These are phyloP conservation scores for Lolium perenne DNA, from an alignment of 176 grass and related monocot genomes.

Conservation along the genomic window DNA sequence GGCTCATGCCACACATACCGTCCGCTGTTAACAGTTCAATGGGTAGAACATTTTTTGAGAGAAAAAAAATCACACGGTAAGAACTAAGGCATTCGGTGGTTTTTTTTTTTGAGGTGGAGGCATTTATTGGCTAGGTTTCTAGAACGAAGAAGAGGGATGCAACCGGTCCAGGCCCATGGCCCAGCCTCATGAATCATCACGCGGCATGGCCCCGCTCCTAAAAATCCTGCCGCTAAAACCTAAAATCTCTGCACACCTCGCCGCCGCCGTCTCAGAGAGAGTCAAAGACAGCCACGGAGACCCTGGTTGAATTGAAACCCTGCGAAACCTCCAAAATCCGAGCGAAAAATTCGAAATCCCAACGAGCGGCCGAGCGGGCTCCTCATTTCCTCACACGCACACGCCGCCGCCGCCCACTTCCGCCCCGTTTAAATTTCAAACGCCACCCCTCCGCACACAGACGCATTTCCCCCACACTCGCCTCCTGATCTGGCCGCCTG, in stretches of 20 bases:
- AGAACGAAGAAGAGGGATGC: not conserved
- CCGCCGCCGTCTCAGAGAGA: conserved; percentile 28
- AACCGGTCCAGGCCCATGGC: conserved; percentile 26
- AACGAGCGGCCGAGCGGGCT: conserved; percentile 58
- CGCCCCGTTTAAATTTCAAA: conserved; percentile 52
- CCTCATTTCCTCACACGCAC: not conserved
- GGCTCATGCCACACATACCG: not conserved
- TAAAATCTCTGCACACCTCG: not conserved
- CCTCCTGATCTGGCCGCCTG: conserved; percentile 1
- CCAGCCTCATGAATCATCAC: not conserved
- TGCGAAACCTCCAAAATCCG: conserved; percentile 38
- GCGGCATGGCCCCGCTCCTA: not conserved
- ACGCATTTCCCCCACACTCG: not conserved
- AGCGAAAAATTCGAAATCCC: conserved; percentile 49
- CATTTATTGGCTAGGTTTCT: not conserved
- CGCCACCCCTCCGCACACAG: not conserved
- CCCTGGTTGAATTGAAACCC: conserved; percentile 41
- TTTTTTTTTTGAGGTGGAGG: not conserved
- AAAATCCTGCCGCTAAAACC: not conserved
- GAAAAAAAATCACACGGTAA: not conserved
- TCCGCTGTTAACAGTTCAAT: no score
- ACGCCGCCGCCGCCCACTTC: not conserved
- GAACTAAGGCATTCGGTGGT: not conserved
- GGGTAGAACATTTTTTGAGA: not conserved
- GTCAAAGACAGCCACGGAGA: not conserved